Base-by-base conservation (phyloP, 441 rosid species). In the Adansonia rubrostipa region DNA sequence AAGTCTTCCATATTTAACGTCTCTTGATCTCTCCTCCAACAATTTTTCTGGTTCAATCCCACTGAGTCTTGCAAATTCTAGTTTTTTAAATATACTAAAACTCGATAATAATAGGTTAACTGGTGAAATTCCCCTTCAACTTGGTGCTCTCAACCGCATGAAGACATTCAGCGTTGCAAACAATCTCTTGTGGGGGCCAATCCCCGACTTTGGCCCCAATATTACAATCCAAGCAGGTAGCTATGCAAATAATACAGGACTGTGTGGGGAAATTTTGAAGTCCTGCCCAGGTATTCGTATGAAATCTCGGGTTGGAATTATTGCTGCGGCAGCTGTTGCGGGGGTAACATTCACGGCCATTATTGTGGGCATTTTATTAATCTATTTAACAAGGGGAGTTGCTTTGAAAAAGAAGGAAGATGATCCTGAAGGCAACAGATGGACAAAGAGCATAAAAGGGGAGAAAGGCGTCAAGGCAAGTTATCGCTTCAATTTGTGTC, bases 231-330 rank as follows among this genome's bases (percentile, higher is more conserved):
- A 36, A 6, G 20, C 22, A 1, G 65, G 72, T 1, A 77, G 73
- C 58, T 73, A 67, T 74, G 84, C 67, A 10, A 76, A 64, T n/a
- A 84, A 84, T 24, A 9, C 0, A 0, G 83, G 78, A 64, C 81
- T 83, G 0, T 84, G 82, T 75, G 84, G 81, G 1, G 4, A 2
- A 24, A 63, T 62, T 74, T 28, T 81, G 65, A 56, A 42, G 1
- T 51, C 83, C 4, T 77, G 80, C 57, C 54, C 20, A 10, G 51
- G 11, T 44, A 8, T 40, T 61, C 77, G 1, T 45, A 45, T 2
- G 42, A 74, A 74, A 50, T 61, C 68, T 60, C 68, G 56, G 48
- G 58, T 28, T 60, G 68, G 56, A 44, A 9, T 61, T 22, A 74
- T 74, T 45, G 47, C 15, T 22, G 77, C 57, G 13, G 58, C 77